Evolutionary conservation across 371 early-diverging fungal genomes (phyloP).

Genomic region (Circinella minor): DNA sequence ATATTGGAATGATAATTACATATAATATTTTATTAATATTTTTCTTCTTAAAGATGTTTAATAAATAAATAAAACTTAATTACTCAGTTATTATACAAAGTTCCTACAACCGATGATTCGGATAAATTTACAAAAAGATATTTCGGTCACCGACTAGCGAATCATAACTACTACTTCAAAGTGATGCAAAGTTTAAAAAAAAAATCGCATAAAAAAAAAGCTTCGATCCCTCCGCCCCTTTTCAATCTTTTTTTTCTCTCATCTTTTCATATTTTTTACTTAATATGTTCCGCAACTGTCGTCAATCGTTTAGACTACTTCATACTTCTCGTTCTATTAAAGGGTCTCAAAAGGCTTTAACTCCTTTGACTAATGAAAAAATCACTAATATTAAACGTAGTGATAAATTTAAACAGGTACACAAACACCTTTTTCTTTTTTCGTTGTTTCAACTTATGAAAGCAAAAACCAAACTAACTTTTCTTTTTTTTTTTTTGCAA

Average conservation of each 20-base stretch:
- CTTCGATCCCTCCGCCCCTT: not conserved
- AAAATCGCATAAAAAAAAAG: not conserved
- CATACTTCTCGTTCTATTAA: conserved; percentile 8
- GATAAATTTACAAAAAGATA: not conserved
- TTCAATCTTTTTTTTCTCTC: not conserved
- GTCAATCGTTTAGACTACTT: not conserved
- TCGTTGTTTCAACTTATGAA: not conserved
- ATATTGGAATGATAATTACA: no score
- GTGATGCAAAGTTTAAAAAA: not conserved
- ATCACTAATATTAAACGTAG: conserved; percentile 11
- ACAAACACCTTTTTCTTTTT: not conserved
- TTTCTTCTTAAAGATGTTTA: no score
- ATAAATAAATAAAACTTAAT: no score
- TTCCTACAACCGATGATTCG: not conserved
- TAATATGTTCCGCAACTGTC: conserved; percentile 1
- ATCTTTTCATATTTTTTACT: not conserved
- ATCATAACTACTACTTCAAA: not conserved
- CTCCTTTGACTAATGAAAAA: conserved; percentile 20
- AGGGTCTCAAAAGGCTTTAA: not conserved
- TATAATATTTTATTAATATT: no score
- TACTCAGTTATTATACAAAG: no score
- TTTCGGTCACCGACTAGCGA: not conserved
- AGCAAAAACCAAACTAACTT: not conserved
- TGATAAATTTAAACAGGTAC: conserved; percentile 19
- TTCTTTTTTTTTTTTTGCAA: not conserved